These are phyloP conservation scores for Lasiosphaeriaceae sp. DNA, from an alignment of 495 filamentous ascomycete genomes.

Conservation along the genomic window DNA sequence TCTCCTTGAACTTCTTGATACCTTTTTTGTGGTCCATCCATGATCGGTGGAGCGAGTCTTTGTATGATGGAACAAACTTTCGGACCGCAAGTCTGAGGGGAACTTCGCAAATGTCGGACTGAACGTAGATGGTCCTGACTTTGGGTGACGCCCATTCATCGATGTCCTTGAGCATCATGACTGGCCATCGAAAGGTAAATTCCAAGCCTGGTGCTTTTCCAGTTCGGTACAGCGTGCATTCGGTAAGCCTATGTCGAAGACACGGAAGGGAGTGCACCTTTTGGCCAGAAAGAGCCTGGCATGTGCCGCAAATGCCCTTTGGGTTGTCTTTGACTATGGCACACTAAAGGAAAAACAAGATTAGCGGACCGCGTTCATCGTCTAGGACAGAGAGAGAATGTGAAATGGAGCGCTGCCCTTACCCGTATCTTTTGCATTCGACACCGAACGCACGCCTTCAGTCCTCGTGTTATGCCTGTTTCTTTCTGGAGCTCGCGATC, in stretches of 20 bases:
- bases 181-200: slow-evolving; percentile 19
- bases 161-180: slow-evolving; percentile 22
- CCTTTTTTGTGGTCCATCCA: slow-evolving; percentile 18
- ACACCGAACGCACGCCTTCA: slow-evolving; percentile 19
- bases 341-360: slow-evolving; percentile 7
- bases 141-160: slow-evolving; percentile 11
- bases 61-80: slow-evolving; percentile 12
- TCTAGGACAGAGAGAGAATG: no score
- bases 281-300: slow-evolving; percentile 7
- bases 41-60: slow-evolving; percentile 14
- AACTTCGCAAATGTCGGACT: slow-evolving; percentile 16
- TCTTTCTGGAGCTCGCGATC: slow-evolving; percentile 7
- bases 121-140: slow-evolving; percentile 13
- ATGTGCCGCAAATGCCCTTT: slow-evolving; percentile 18
- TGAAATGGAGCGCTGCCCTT: not conserved
- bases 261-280: slow-evolving; percentile 18
- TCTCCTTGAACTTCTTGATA: slow-evolving; percentile 10
- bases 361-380: no score
- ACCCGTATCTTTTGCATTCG: slow-evolving; percentile 23
- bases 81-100: slow-evolving; percentile 18
- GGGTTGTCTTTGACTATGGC: slow-evolving; percentile 10
- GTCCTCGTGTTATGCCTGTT: slow-evolving; percentile 13
- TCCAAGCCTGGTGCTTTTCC: slow-evolving; percentile 17
- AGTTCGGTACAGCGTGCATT: slow-evolving; percentile 12
- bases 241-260: slow-evolving; percentile 18